Percentiles rank a stretch among this genome's conserved stretches.
Evolutionary conservation across 1,139 yeast species (phyloP).

Genomic region (Meyerozyma carpophila): DNA sequence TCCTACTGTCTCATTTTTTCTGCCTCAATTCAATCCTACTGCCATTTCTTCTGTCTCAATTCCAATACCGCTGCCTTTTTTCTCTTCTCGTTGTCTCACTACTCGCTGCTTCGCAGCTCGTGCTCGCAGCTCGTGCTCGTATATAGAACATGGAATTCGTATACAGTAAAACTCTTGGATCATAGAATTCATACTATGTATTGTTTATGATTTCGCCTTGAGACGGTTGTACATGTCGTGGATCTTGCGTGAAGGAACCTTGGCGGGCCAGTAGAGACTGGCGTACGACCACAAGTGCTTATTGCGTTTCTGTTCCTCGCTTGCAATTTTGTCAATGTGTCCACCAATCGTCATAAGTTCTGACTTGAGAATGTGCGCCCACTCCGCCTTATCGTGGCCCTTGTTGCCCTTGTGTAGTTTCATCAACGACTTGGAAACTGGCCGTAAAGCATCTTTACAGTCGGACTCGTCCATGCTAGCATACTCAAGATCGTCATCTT

Average conservation of each 20-base stretch:
- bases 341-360: conserved; percentile 81
- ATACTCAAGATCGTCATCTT: conserved; percentile 52
- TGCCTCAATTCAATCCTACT: not conserved
- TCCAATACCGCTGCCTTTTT: no score
- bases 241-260: conserved; percentile 76
- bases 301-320: conserved; percentile 33
- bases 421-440: conserved; percentile 70
- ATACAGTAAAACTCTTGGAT: no score
- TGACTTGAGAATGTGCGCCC: conserved; percentile 70
- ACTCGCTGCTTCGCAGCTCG: no score
- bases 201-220: conserved; percentile 15
- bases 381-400: conserved; percentile 79
- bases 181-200: not conserved
- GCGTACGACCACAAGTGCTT: conserved; percentile 92
- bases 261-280: conserved; percentile 88
- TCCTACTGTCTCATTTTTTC: not conserved
- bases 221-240: conserved; percentile 79
- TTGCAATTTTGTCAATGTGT: conserved; percentile 39
- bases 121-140: no score
- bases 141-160: no score
- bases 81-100: no score
- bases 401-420: conserved; percentile 73
- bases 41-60: not conserved
- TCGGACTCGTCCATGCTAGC: conserved; percentile 76
- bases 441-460: conserved; percentile 62